Evolutionary conservation across 495 filamentous ascomycete genomes (phyloP).

Genomic region (Jackrogersella multiformis): DNA sequence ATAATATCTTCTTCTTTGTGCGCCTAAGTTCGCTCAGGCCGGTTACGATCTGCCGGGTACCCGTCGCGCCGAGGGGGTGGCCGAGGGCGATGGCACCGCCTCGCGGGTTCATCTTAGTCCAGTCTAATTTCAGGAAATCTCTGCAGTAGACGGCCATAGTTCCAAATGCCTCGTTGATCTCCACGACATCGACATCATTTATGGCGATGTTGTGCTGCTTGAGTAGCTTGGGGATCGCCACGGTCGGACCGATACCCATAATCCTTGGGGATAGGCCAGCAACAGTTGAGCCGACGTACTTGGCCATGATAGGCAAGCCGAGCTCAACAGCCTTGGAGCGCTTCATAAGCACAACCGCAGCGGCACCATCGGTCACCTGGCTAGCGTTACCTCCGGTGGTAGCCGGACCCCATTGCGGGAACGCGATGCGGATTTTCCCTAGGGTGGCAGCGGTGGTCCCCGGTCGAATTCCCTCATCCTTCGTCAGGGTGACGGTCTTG

Average conservation of each 20-base stretch:
- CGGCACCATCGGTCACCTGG: slow-evolving; percentile 96
- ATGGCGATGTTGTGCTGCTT: slow-evolving; percentile 79
- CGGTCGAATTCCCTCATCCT: slow-evolving; percentile 87
- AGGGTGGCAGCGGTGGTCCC: slow-evolving; percentile 88
- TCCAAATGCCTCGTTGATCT: slow-evolving; percentile 98
- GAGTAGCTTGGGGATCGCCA: slow-evolving; percentile 94
- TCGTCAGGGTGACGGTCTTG: slow-evolving; percentile 77
- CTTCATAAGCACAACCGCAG: slow-evolving; percentile 92
- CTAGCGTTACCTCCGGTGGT: slow-evolving; percentile 95
- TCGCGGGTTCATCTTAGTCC: slow-evolving; percentile 86
- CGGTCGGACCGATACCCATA: slow-evolving; percentile 96
- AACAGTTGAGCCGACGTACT: slow-evolving; percentile 92
- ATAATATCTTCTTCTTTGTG: slow-evolving; percentile 81
- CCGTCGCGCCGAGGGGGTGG: slow-evolving; percentile 84
- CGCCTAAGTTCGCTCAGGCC: slow-evolving; percentile 82
- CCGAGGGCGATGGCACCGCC: slow-evolving; percentile 83
- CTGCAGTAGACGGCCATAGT: slow-evolving; percentile 96
- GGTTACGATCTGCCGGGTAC: slow-evolving; percentile 82
- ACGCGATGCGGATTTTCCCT: slow-evolving; percentile 87
- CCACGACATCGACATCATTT: slow-evolving; percentile 85
- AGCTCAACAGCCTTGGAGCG: slow-evolving; percentile 87
- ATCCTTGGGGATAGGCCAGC: slow-evolving; percentile 89
- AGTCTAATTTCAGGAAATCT: slow-evolving; percentile 77
- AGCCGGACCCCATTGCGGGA: slow-evolving; percentile 85
- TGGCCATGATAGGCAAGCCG: slow-evolving; percentile 90